Conservation (phyloP, 1,284 basidiomycete species). For the Cutaneotrichosporon cutaneum region DNA sequence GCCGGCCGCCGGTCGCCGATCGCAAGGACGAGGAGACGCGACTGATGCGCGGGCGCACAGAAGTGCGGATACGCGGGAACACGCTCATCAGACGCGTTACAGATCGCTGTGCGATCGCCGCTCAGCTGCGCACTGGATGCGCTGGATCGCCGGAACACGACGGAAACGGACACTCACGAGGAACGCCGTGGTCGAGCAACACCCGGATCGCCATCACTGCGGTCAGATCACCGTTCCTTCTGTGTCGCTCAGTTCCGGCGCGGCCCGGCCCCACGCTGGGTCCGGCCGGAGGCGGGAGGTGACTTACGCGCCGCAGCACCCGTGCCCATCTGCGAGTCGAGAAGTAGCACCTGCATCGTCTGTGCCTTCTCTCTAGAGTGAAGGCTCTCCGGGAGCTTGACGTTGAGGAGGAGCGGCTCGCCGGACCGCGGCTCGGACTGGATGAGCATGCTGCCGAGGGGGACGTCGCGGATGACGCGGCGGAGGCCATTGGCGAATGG, state of each 20-base stretch:
- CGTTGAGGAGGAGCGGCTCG: conserved; percentile 83
- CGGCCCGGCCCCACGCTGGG: background rate
- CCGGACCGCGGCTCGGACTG: conserved; percentile 81
- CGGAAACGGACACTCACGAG: conserved; percentile 38
- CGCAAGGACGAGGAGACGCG: background rate
- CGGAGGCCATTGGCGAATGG: conserved; percentile 87
- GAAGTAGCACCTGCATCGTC: conserved; percentile 78
- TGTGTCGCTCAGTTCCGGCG: background rate
- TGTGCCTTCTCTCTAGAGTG: conserved; percentile 65
- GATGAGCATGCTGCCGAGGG: conserved; percentile 84
- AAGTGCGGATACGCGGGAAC: background rate
- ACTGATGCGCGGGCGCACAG: background rate
- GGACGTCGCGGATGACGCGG: conserved; percentile 80
- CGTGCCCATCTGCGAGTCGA: conserved; percentile 94
- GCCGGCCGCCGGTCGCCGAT: background rate
- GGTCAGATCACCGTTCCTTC: background rate
- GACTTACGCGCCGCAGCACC: conserved; percentile 73
- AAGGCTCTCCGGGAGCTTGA: conserved; percentile 71
- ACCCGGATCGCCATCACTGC: conserved; percentile 87
- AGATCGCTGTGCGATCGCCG: background rate
- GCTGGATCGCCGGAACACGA: background rate
- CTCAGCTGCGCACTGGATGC: no score
- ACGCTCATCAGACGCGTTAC: background rate
- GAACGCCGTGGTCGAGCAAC: conserved; percentile 90
- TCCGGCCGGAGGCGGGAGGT: background rate